phyloP scores from a whole-genome alignment of 352 stramenopile species.

The Pythium sukuiense region DNA sequence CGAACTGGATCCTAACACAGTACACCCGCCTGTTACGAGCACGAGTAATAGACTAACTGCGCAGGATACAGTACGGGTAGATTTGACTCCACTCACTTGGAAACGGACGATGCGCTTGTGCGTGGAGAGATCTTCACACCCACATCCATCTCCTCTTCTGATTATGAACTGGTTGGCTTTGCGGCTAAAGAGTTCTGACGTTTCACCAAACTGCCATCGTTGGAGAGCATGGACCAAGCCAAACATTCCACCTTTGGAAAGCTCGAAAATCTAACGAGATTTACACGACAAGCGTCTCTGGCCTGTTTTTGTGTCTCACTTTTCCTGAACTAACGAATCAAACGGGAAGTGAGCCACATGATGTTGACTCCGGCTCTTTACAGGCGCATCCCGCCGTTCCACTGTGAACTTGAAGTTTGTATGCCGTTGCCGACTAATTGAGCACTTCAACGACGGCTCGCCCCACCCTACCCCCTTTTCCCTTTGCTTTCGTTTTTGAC shows the following conservation, averaged over 20 bases:
- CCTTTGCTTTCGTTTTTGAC: not conserved
- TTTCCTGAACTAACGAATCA: conserved; percentile 8
- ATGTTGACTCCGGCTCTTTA: conserved; percentile 11
- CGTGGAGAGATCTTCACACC: not conserved
- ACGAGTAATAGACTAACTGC: not conserved
- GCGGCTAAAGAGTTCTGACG: no score
- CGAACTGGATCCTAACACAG: not conserved
- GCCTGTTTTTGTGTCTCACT: not conserved
- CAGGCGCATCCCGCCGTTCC: not conserved
- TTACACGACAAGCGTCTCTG: not conserved
- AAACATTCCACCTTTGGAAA: no score
- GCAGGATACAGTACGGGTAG: not conserved
- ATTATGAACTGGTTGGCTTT: not conserved
- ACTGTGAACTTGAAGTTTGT: not conserved
- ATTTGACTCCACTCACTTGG: not conserved
- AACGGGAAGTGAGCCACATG: conserved; percentile 4
- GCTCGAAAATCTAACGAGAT: not conserved
- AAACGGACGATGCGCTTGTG: not conserved
- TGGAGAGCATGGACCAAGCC: no score
- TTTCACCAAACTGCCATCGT: no score
- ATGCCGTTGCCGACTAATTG: not conserved
- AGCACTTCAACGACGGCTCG: not conserved
- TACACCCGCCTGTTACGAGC: not conserved
- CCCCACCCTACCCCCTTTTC: conserved; percentile 1
- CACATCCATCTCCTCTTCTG: not conserved